Base-by-base conservation (phyloP, 768 basidiomycete genomes). In the Russula vinacea region DNA sequence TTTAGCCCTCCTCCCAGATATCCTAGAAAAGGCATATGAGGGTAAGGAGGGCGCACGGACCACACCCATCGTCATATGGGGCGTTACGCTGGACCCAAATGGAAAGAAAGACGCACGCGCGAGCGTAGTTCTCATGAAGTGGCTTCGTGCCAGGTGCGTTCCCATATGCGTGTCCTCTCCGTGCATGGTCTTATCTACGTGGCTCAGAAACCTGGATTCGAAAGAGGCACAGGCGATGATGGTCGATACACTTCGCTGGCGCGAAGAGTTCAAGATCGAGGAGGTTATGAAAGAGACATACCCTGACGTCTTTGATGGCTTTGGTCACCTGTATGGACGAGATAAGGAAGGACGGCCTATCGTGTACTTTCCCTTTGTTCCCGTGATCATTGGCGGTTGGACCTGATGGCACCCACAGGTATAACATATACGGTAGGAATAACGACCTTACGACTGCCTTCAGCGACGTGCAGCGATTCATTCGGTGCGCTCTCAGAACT, bases 41-140 rank as follows among this genome's bases (percentile, higher is more conserved):
- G 83, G 88, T 56, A 79, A 83, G 52, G 73, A 78, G 7, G 77
- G 81, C 52, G 84, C 81, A 13, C 81, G 77, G 60, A 76, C 78
- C 0, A 78, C 77, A 1, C 74, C 85, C 10, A 80, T 88, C 67
- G 74, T 68, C 6, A 72, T 93, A 62, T 93, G 91, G 91, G 88
- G 89, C 32, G 83, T 93, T 22, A 74, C 71, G 1, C 81, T 93
- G 32, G 82, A 89, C 72, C 87, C 91, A 2, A 76, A 78, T 60
- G 81, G 83, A 14, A 73, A 71, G 54, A 70, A 70, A 53, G 82
- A 90, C 71, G 84, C 89, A 0, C 81, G 83, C 9, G 83, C 84
- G 63, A 90, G 88, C 70, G 89, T 92, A 37, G 70, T 92, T 10
- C 78, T 93, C 42, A 84, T 92, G 82, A 92, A 92, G 71, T 93